Conservation (phyloP, 805 yeast genomes). For the Candida andamanensis region DNA sequence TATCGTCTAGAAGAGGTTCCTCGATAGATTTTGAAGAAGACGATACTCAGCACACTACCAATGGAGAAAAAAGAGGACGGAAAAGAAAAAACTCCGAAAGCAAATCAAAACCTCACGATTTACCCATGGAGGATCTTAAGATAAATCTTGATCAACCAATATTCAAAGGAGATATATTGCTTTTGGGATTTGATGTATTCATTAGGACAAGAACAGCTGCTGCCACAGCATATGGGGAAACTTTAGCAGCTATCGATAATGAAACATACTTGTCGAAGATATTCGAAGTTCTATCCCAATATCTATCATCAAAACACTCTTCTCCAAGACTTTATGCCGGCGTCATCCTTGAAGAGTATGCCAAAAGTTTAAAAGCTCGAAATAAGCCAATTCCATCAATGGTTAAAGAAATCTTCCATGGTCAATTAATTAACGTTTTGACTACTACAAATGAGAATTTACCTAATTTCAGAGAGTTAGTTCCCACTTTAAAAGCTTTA, state of each 20-base stretch:
- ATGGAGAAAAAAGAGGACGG: constrained; percentile 35
- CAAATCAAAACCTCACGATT: constrained; percentile 30
- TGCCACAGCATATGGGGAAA: constrained; percentile 68
- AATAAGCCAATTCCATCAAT: constrained; percentile 12
- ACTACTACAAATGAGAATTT: constrained; percentile 28
- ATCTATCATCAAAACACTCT: constrained; percentile 59
- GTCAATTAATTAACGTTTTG: constrained; percentile 31
- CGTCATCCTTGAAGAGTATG: constrained; percentile 66
- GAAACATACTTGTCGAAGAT: constrained; percentile 34
- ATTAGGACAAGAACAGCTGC: constrained; percentile 72
- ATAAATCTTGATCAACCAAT: constrained; percentile 93
- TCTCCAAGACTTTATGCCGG: constrained; percentile 76
- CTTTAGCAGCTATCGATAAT: constrained; percentile 46
- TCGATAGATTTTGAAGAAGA: constrained; percentile 6
- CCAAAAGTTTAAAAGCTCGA: constrained; percentile 25
- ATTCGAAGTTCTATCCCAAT: constrained; percentile 32
- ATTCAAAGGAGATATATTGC: constrained; percentile 81
- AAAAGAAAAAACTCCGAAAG: constrained; percentile 39
- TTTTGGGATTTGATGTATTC: constrained; percentile 72
- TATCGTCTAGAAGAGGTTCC: constrained; percentile 9
- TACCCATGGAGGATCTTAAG: constrained; percentile 51
- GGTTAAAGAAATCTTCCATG: constrained; percentile 18
- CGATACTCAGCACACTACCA: constrained; percentile 8
- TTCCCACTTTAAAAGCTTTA: constrained; percentile 78
- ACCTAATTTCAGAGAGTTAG: constrained; percentile 73